Conservation (phyloP, 768 basidiomycete species). For the Grammothele lineata region DNA sequence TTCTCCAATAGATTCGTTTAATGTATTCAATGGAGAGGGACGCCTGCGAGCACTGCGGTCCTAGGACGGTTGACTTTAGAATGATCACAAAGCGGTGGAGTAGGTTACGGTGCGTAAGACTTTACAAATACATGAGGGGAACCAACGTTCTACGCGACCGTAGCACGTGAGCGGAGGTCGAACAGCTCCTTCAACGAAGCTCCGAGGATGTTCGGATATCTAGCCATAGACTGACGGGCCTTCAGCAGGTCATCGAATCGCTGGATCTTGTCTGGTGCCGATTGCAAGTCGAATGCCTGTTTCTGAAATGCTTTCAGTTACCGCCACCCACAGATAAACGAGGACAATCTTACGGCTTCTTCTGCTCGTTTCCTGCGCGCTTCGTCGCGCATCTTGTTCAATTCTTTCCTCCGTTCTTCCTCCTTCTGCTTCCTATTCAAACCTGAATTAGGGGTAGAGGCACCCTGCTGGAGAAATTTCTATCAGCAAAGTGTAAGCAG, state of each 20-base stretch:
- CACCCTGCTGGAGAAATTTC: constrained; percentile 16
- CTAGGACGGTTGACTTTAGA: too few relatives aligned
- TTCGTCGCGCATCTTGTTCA: constrained; percentile 68
- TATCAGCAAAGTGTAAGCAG: not conserved
- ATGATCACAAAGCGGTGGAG: too few relatives aligned
- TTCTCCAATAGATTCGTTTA: too few relatives aligned
- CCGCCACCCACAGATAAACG: constrained; percentile 28
- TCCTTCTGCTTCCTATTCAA: constrained; percentile 53
- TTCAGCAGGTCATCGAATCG: constrained; percentile 58
- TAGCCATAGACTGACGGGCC: constrained; percentile 44
- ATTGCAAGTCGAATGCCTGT: constrained; percentile 23
- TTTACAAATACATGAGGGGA: not conserved
- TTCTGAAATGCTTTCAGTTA: constrained; percentile 21
- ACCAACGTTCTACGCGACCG: too few relatives aligned
- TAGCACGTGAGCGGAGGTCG: too few relatives aligned
- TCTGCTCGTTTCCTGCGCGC: constrained; percentile 50
- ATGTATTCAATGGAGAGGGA: too few relatives aligned
- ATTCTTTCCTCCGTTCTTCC: constrained; percentile 65
- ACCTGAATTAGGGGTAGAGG: constrained; percentile 22
- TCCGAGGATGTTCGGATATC: constrained; percentile 41
- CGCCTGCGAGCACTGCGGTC: too few relatives aligned
- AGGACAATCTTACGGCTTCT: constrained; percentile 45
- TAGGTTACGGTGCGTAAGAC: not conserved
- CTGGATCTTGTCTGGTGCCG: constrained; percentile 36
- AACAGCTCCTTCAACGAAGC: constrained; percentile 21